A percentile compares a stretch with the other conserved stretches of the same genome.
phyloP scores from a whole-genome alignment of 2,329 filamentous ascomycete genomes.

The Fusarium oxysporum region DNA sequence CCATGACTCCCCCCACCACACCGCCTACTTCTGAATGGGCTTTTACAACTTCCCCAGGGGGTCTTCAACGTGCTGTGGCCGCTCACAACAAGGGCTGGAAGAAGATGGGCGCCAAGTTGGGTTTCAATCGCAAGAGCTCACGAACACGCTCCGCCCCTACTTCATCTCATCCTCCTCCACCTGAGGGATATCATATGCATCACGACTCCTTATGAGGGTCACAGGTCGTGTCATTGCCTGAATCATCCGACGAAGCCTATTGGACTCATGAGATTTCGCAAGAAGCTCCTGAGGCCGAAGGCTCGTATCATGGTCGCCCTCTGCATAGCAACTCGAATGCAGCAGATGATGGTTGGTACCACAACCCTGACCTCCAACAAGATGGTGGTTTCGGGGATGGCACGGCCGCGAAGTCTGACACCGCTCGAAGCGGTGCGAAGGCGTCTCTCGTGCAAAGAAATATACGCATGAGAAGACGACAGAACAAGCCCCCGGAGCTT shows the following conservation, averaged over 20 bases:
- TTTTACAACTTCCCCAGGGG: constrained; percentile 64
- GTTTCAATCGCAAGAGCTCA: constrained; percentile 65
- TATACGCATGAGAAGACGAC: constrained; percentile 41
- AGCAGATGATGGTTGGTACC: constrained; percentile 35
- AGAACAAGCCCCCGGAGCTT: constrained; percentile 24
- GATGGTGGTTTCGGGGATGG: constrained; percentile 53
- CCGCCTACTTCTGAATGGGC: constrained; percentile 72
- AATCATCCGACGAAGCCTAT: constrained; percentile 46
- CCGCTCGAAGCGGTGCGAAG: constrained; percentile 19
- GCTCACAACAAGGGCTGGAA: constrained; percentile 72
- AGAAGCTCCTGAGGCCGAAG: constrained; percentile 53
- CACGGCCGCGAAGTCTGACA: constrained; percentile 62
- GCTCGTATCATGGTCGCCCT: constrained; percentile 60
- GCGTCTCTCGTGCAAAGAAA: constrained; percentile 41
- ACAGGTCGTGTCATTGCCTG: constrained; percentile 66
- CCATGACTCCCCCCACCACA: constrained; percentile 80
- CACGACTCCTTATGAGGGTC: constrained; percentile 65
- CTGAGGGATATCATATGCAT: constrained; percentile 51
- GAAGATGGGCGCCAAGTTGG: constrained; percentile 71
- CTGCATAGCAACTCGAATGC: constrained; percentile 45
- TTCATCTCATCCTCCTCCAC: constrained; percentile 56
- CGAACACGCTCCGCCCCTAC: constrained; percentile 58
- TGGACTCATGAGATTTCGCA: constrained; percentile 31
- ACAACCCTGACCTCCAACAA: constrained; percentile 36
- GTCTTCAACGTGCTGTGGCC: constrained; percentile 65